Evolutionary conservation across 441 rosid species (phyloP).

Genomic region (Croton laevigatus): DNA sequence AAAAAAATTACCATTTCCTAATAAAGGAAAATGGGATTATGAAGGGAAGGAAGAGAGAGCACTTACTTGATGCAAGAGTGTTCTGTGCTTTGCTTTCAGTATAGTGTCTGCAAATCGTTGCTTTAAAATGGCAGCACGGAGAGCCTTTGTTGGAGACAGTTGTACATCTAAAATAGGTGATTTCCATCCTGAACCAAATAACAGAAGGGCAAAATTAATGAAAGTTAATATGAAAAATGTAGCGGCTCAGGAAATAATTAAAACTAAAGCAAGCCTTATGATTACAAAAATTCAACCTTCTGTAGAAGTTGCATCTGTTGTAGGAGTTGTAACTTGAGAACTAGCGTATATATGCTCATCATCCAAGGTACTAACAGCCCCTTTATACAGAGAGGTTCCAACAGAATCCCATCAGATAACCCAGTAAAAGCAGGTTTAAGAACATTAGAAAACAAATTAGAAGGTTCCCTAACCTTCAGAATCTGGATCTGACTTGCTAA

Average conservation of each 20-base stretch:
- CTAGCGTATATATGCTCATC: constrained; percentile 47
- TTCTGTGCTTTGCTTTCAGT: constrained; percentile 65
- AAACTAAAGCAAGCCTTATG: constrained; percentile 2
- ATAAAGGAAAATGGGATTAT: not conserved
- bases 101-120: constrained; percentile 82
- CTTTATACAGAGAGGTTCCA: constrained; percentile 37
- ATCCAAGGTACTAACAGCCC: constrained; percentile 61
- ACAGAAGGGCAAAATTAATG: not conserved
- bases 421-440: constrained; percentile 2
- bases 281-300: constrained; percentile 42
- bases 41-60: not conserved
- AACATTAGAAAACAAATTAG: constrained; percentile 23
- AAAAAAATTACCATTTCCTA: not conserved
- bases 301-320: constrained; percentile 35
- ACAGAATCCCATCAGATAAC: constrained; percentile 30
- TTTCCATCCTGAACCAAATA: constrained; percentile 43
- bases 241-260: not conserved
- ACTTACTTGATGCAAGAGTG: constrained; percentile 21
- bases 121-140: constrained; percentile 74
- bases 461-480: constrained; percentile 62
- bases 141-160: constrained; percentile 69
- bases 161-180: constrained; percentile 36
- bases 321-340: constrained; percentile 39
- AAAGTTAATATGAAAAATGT: not conserved
- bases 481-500: constrained; percentile 58